Conservation (phyloP, 2,329 filamentous ascomycete genomes). For the Paracorniculantispora psalliotae region DNA sequence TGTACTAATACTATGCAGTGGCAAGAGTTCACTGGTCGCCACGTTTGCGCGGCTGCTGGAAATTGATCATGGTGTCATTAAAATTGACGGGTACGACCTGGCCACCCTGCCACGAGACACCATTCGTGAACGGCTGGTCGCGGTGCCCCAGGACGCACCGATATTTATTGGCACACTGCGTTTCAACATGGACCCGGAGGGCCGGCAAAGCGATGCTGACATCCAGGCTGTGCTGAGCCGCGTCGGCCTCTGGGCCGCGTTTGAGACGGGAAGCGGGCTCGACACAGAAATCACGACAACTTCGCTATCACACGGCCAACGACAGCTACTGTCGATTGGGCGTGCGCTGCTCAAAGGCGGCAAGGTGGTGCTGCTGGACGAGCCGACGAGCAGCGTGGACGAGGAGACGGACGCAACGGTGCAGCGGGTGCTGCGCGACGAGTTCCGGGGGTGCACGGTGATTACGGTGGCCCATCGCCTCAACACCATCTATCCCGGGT, state of each 20-base stretch:
- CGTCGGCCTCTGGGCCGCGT: constrained; percentile 37
- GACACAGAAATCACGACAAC: constrained; percentile 27
- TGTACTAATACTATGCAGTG: constrained; percentile 17
- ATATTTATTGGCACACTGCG: constrained; percentile 44
- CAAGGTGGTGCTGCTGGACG: constrained; percentile 33
- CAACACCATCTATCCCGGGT: constrained; percentile 12
- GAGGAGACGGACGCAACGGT: background rate
- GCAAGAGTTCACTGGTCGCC: constrained; percentile 33
- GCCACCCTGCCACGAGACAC: constrained; percentile 19
- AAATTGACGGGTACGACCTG: constrained; percentile 39
- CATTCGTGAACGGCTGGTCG: constrained; percentile 31
- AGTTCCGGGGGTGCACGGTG: constrained; percentile 1
- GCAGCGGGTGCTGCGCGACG: background rate
- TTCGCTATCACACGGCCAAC: constrained; percentile 37
- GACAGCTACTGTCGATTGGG: constrained; percentile 38
- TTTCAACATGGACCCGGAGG: constrained; percentile 43
- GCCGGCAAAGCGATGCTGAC: constrained; percentile 31
- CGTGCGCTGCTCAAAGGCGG: constrained; percentile 31
- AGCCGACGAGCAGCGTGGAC: constrained; percentile 10
- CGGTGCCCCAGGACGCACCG: constrained; percentile 48
- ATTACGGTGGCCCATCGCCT: constrained; percentile 11
- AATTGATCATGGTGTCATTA: constrained; percentile 34
- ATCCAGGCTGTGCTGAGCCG: constrained; percentile 40
- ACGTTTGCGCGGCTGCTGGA: constrained; percentile 45
- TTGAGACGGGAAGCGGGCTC: constrained; percentile 36